These are phyloP conservation scores for Pseudonectria buxi DNA, from an alignment of 2,329 filamentous ascomycete genomes.

Conservation along the genomic window DNA sequence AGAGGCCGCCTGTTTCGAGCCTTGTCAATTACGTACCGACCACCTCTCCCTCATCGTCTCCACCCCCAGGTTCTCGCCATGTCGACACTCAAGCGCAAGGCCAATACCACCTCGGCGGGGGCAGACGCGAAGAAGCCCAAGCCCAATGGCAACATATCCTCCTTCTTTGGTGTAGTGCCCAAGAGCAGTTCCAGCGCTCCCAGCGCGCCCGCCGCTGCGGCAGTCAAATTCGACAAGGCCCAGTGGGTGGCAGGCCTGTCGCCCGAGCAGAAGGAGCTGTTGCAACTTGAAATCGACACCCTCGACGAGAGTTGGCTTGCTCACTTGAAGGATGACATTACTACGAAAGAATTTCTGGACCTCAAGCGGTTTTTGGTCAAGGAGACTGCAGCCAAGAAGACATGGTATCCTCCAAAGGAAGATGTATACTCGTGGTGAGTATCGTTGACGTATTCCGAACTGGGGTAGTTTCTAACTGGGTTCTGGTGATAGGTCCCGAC, in stretches of 20 bases:
- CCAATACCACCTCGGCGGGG: conserved; percentile 36
- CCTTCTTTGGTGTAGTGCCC: conserved; percentile 71
- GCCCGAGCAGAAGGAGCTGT: conserved; percentile 71
- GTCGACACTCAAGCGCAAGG: conserved; percentile 62
- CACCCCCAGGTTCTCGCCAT: conserved; percentile 28
- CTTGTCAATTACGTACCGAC: conserved; percentile 12
- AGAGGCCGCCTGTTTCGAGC: conserved; percentile 10
- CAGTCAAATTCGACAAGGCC: conserved; percentile 71
- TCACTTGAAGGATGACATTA: conserved; percentile 79
- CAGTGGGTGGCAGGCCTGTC: conserved; percentile 81
- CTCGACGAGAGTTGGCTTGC: conserved; percentile 87
- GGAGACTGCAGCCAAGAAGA: conserved; percentile 67
- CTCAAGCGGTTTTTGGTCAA: conserved; percentile 81
- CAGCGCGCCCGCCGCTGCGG: conserved; percentile 23
- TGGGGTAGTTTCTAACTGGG: conserved; percentile 9
- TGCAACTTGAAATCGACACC: conserved; percentile 87
- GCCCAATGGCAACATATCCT: conserved; percentile 72
- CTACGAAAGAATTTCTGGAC: conserved; percentile 71
- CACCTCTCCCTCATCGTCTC: conserved; percentile 10
- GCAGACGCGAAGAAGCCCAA: conserved; percentile 63
- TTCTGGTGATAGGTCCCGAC: conserved; percentile 65
- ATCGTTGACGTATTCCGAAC: conserved; percentile 2
- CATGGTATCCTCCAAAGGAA: conserved; percentile 77
- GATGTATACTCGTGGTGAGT: conserved; percentile 92
- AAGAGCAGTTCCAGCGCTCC: conserved; percentile 39